These are phyloP conservation scores for Tolypocladium guangdongense DNA, from an alignment of 2,329 filamentous ascomycete species.

Conservation along the genomic window DNA sequence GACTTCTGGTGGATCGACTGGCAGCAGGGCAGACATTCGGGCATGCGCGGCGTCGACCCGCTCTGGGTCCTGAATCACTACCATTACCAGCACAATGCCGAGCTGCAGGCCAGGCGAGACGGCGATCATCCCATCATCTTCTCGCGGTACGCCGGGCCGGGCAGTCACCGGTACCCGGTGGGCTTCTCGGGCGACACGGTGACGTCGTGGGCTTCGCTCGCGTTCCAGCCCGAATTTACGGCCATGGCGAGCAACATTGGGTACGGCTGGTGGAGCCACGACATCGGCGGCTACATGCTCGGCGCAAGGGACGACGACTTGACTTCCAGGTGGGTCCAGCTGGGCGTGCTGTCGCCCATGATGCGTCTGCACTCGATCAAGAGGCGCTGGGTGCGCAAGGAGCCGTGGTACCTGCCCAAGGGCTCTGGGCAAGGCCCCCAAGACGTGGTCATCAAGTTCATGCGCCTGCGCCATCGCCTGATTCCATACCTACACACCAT, in stretches of 20 bases:
- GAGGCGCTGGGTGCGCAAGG: slow-evolving; percentile 47
- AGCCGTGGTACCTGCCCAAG: slow-evolving; percentile 40
- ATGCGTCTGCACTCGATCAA: slow-evolving; percentile 49
- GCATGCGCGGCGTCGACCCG: slow-evolving; percentile 47
- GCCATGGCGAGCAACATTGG: slow-evolving; percentile 56
- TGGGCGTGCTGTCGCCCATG: slow-evolving; percentile 50
- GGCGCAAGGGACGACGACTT: slow-evolving; percentile 48
- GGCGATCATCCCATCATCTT: slow-evolving; percentile 37
- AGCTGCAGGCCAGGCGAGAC: slow-evolving; percentile 21
- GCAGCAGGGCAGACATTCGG: slow-evolving; percentile 49
- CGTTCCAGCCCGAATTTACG: slow-evolving; percentile 57
- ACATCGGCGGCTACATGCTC: slow-evolving; percentile 52
- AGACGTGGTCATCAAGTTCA: slow-evolving; percentile 33
- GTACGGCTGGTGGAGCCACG: slow-evolving; percentile 59
- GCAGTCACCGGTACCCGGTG: slow-evolving; percentile 52
- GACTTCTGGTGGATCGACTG: slow-evolving; percentile 62
- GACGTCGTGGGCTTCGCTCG: slow-evolving; percentile 47
- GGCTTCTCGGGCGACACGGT: slow-evolving; percentile 54
- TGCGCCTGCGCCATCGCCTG: slow-evolving; percentile 45
- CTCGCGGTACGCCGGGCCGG: slow-evolving; percentile 50
- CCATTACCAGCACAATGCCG: slow-evolving; percentile 44
- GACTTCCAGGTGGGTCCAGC: slow-evolving; percentile 48
- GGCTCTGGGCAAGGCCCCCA: slow-evolving; percentile 33
- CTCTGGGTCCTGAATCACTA: slow-evolving; percentile 57
- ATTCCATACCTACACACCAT: slow-evolving; percentile 51